Evolutionary conservation across 2,329 filamentous ascomycete species (phyloP).

Genomic region (Ophiocordyceps camponoti-rufipedis): DNA sequence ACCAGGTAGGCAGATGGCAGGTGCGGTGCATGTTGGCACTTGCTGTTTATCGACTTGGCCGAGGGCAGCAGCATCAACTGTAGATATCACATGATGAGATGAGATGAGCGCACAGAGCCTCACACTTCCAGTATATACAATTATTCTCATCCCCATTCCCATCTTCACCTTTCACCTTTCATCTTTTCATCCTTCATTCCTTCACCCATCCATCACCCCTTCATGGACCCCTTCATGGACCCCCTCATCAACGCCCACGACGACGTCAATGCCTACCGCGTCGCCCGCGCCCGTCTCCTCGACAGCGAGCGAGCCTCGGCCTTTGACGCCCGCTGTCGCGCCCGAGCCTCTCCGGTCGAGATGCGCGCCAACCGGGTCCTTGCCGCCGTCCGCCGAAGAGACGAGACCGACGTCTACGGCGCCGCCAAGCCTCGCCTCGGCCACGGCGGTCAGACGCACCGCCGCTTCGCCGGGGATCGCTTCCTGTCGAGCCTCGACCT

Average conservation of each 20-base stretch:
- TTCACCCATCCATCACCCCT: background rate
- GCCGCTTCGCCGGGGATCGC: conserved; percentile 32
- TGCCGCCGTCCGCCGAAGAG: conserved; percentile 16
- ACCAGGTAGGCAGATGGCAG: too few relatives aligned
- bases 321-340: conserved; percentile 21
- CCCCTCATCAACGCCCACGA: background rate
- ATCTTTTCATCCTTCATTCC: background rate
- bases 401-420: conserved; percentile 18
- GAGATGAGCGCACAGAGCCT: too few relatives aligned
- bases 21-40: too few relatives aligned
- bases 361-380: conserved; percentile 19
- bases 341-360: conserved; percentile 16
- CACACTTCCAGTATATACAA: too few relatives aligned
- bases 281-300: conserved; percentile 1
- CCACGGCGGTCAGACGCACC: conserved; percentile 23
- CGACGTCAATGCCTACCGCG: background rate
- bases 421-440: conserved; percentile 14
- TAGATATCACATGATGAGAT: too few relatives aligned
- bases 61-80: too few relatives aligned
- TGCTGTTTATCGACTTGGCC: too few relatives aligned
- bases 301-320: conserved; percentile 16
- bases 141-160: too few relatives aligned
- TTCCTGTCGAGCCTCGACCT: conserved; percentile 36
- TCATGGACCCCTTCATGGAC: background rate
- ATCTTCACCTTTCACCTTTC: too few relatives aligned